phyloP scores from a whole-genome alignment of 768 basidiomycete species.

The Fomitopsis pulvina region DNA sequence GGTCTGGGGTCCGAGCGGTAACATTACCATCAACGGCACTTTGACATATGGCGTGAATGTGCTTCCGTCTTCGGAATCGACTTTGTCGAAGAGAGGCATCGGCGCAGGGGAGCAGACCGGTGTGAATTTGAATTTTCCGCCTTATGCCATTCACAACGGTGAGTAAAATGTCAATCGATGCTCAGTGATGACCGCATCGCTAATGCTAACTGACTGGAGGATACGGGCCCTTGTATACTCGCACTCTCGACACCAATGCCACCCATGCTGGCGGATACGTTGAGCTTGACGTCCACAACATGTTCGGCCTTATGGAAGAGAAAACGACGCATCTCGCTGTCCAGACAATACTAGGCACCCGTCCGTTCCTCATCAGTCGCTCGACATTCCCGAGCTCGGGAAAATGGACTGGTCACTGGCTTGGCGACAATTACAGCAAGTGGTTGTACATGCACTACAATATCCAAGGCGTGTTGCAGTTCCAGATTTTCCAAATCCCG shows the following conservation, averaged over 20 bases:
- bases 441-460: conserved; percentile 69
- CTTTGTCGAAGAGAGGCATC: conserved; percentile 36
- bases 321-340: conserved; percentile 57
- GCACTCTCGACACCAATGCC: conserved; percentile 64
- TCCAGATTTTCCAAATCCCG: conserved; percentile 79
- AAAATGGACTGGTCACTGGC: conserved; percentile 70
- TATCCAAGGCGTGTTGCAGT: conserved; percentile 65
- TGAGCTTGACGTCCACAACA: conserved; percentile 64
- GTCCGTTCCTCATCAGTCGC: conserved; percentile 67
- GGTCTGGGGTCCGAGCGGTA: conserved; percentile 62
- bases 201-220: conserved; percentile 25
- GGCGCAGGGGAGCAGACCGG: conserved; percentile 43
- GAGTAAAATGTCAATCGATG: conserved; percentile 7
- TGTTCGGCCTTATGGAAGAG: conserved; percentile 70
- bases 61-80: conserved; percentile 7
- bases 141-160: conserved; percentile 73
- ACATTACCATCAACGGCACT: conserved; percentile 64
- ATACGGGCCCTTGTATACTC: conserved; percentile 41
- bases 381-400: conserved; percentile 66
- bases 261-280: conserved; percentile 56
- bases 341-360: conserved; percentile 43
- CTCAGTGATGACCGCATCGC: not conserved
- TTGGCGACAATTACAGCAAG: conserved; percentile 72
- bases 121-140: conserved; percentile 49
- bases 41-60: conserved; percentile 39